Percentiles rank a stretch among this genome's conserved stretches.
These are phyloP conservation scores for Neurospora terricola DNA, from an alignment of 495 filamentous ascomycete species.

Conservation along the genomic window DNA sequence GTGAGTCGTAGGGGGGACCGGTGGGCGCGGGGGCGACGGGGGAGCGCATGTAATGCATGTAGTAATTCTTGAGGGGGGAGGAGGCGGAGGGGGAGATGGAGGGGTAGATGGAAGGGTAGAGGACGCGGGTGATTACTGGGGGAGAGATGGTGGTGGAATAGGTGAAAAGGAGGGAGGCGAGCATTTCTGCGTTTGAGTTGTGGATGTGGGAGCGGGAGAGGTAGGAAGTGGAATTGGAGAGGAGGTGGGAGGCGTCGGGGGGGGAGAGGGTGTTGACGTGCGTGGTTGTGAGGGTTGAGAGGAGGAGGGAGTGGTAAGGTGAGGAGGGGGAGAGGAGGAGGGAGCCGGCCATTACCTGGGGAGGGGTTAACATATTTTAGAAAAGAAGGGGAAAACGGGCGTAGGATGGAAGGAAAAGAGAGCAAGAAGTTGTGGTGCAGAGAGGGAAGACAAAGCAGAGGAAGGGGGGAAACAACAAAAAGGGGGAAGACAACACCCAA, in stretches of 20 bases:
- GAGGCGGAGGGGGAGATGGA: constrained; percentile 4
- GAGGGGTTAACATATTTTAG: not conserved
- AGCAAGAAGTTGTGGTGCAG: too few species aligned
- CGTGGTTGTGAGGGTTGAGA: constrained; percentile 12
- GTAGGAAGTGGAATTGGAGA: constrained; percentile 32
- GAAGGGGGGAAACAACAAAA: not conserved
- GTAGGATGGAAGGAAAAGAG: not conserved
- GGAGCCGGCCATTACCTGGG: constrained; percentile 35
- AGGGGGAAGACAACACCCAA: not conserved
- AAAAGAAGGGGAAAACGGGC: not conserved
- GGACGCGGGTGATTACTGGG: constrained; percentile 23
- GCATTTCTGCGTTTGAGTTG: constrained; percentile 32
- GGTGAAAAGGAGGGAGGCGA: constrained; percentile 27
- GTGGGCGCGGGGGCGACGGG: not conserved
- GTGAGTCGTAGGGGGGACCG: not conserved
- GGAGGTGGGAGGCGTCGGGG: constrained; percentile 30
- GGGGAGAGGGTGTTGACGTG: constrained; percentile 33
- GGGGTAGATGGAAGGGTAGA: constrained; percentile 21
- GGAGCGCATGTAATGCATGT: constrained; percentile 24
- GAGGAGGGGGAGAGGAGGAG: constrained; percentile 32
- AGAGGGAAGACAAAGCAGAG: not conserved
- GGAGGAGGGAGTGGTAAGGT: constrained; percentile 18
- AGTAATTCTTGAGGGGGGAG: constrained; percentile 11
- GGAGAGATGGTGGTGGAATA: constrained; percentile 4
- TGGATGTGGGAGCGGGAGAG: constrained; percentile 25